Conservation (phyloP, 371 early-diverging fungal species). For the Synchytrium microbalum region DNA sequence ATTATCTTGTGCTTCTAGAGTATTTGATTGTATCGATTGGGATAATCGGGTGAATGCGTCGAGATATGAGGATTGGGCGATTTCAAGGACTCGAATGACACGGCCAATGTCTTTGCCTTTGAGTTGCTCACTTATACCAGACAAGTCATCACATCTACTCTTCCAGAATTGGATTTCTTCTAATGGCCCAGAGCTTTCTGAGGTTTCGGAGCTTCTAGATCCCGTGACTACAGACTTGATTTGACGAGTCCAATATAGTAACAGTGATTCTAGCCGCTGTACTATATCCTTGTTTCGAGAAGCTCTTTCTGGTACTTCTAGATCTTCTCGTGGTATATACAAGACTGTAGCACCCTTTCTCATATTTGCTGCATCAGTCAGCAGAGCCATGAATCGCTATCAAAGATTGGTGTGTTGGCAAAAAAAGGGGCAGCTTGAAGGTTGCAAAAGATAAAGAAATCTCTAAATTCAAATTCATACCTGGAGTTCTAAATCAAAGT, state of each 20-base stretch:
- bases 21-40: slow-evolving; percentile 45
- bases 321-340: slow-evolving; percentile 36
- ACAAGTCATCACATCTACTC: slow-evolving; percentile 45
- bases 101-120: slow-evolving; percentile 36
- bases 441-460: slow-evolving; percentile 3
- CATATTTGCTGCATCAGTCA: slow-evolving; percentile 45
- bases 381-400: slow-evolving; percentile 48
- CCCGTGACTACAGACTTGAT: slow-evolving; percentile 50
- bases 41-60: slow-evolving; percentile 47
- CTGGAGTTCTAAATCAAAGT: slow-evolving; percentile 1
- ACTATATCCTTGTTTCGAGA: slow-evolving; percentile 44
- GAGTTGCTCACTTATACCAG: slow-evolving; percentile 46
- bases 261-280: slow-evolving; percentile 41
- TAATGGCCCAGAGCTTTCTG: slow-evolving; percentile 44
- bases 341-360: slow-evolving; percentile 46
- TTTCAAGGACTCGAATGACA: slow-evolving; percentile 33
- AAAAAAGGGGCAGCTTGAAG: slow-evolving; percentile 6
- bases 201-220: slow-evolving; percentile 26
- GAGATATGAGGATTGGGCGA: slow-evolving; percentile 45
- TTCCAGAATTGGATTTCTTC: slow-evolving; percentile 54
- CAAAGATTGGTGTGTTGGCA: slow-evolving; percentile 30
- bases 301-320: slow-evolving; percentile 18
- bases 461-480: neutral
- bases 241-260: slow-evolving; percentile 53
- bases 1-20: slow-evolving; percentile 48